phyloP scores from a whole-genome alignment of 345 rosid species.

The Corchorus olitorius region DNA sequence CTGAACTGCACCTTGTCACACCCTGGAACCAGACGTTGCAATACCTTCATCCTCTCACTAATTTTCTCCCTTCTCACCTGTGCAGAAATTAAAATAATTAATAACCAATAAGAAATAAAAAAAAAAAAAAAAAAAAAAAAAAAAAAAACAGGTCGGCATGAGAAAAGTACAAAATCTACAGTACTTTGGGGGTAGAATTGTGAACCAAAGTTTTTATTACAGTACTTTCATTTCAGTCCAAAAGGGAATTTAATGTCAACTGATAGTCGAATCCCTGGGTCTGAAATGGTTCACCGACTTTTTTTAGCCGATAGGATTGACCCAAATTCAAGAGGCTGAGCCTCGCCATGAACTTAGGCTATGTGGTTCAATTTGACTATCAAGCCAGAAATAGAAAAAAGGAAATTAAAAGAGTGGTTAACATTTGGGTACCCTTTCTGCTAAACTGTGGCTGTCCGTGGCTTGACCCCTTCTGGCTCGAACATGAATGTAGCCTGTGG shows the following conservation, averaged over 20 bases:
- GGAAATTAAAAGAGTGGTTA: not conserved
- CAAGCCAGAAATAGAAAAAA: not conserved
- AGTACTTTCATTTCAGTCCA: not conserved
- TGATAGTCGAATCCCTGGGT: not conserved
- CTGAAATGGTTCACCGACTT: not conserved
- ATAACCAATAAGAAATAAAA: not conserved
- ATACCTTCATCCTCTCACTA: slow-evolving; percentile 66
- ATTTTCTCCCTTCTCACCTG: slow-evolving; percentile 81
- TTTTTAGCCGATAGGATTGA: not conserved
- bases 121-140: too few relatives aligned
- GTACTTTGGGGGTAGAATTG: not conserved
- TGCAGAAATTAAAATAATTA: not conserved
- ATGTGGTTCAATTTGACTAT: too few relatives aligned
- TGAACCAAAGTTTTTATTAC: not conserved
- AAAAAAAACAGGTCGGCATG: not conserved
- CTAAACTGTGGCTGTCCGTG: slow-evolving; percentile 74
- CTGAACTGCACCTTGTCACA: slow-evolving; percentile 65
- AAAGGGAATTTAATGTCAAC: not conserved
- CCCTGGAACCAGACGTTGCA: slow-evolving; percentile 76
- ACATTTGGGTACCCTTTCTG: slow-evolving; percentile 59
- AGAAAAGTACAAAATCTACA: not conserved
- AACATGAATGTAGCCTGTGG: slow-evolving; percentile 72
- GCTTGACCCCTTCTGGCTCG: slow-evolving; percentile 90
- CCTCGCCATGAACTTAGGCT: too few relatives aligned
- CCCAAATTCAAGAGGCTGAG: not conserved